Conservation (phyloP, 1,139 yeast genomes). For the Candida sp. region DNA sequence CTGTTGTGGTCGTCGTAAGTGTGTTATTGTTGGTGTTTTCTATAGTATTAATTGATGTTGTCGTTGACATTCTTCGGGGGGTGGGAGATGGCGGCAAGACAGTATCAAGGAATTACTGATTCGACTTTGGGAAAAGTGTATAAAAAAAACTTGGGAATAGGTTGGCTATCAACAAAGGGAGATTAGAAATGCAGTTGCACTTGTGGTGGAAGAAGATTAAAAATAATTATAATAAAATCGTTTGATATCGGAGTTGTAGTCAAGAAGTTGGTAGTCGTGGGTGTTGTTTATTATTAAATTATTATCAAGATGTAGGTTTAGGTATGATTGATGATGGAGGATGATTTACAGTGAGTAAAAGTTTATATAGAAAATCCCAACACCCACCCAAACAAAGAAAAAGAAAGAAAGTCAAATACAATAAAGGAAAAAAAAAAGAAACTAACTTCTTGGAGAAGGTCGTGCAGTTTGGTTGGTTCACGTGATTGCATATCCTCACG, state of each 20-base stretch:
- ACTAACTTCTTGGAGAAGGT: neutral
- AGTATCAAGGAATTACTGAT: neutral
- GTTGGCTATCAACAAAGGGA: neutral
- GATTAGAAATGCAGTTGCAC: neutral
- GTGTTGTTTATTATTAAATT: neutral
- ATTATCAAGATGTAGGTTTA: neutral
- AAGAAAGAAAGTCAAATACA: neutral
- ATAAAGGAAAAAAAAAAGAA: neutral
- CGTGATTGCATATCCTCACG: neutral
- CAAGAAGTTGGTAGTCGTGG: neutral
- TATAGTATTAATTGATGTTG: conserved; percentile 3
- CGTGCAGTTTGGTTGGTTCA: neutral
- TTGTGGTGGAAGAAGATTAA: neutral
- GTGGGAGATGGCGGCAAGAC: neutral
- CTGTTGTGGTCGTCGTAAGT: neutral
- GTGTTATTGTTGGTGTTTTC: conserved; percentile 1
- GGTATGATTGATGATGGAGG: neutral
- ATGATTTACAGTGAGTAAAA: neutral
- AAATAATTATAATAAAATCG: neutral
- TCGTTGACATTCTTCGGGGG: conserved; percentile 2
- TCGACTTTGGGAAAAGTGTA: neutral
- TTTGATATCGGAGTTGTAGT: neutral
- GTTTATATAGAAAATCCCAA: neutral
- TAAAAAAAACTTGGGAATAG: neutral
- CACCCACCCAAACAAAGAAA: neutral